Evolutionary conservation across 768 basidiomycete genomes (phyloP).

Genomic region (Boletus patriciae): DNA sequence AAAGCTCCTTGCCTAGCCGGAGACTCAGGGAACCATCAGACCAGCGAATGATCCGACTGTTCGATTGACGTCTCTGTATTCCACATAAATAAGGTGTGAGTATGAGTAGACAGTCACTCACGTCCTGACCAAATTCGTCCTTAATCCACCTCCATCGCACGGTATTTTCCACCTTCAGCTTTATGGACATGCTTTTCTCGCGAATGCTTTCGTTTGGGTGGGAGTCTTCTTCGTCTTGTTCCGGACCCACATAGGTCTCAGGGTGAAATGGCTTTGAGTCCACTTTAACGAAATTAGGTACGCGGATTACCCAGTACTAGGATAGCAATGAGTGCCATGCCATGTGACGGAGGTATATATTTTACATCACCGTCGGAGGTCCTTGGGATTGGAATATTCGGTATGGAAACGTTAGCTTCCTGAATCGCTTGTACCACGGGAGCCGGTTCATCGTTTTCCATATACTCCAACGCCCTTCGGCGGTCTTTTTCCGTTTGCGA

Average conservation of each 20-base stretch:
- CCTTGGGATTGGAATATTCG: conserved; percentile 82
- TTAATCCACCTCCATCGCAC: conserved; percentile 94
- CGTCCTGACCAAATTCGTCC: conserved; percentile 71
- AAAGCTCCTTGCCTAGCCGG: conserved; percentile 89
- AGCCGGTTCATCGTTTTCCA: conserved; percentile 69
- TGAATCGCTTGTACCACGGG: conserved; percentile 54
- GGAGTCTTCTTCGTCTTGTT: conserved; percentile 68
- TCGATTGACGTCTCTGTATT: conserved; percentile 76
- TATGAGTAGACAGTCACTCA: conserved; percentile 40
- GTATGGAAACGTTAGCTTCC: conserved; percentile 75
- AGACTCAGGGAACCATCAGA: conserved; percentile 92
- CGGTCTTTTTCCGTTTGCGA: conserved; percentile 56
- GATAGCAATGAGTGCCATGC: conserved; percentile 6
- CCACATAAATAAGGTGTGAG: neutral
- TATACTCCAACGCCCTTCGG: conserved; percentile 76
- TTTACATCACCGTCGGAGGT: conserved; percentile 82
- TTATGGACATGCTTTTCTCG: conserved; percentile 81
- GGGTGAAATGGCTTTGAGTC: conserved; percentile 89
- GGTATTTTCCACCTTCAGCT: conserved; percentile 90
- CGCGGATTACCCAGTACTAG: conserved; percentile 84
- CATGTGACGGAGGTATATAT: conserved; percentile 4
- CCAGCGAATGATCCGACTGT: conserved; percentile 91
- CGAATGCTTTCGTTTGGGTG: conserved; percentile 59
- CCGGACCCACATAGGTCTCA: conserved; percentile 80
- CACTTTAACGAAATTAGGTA: conserved; percentile 92